These are phyloP conservation scores for Cenchrus purpureus DNA, from an alignment of 176 grass and related monocot species.

Conservation along the genomic window DNA sequence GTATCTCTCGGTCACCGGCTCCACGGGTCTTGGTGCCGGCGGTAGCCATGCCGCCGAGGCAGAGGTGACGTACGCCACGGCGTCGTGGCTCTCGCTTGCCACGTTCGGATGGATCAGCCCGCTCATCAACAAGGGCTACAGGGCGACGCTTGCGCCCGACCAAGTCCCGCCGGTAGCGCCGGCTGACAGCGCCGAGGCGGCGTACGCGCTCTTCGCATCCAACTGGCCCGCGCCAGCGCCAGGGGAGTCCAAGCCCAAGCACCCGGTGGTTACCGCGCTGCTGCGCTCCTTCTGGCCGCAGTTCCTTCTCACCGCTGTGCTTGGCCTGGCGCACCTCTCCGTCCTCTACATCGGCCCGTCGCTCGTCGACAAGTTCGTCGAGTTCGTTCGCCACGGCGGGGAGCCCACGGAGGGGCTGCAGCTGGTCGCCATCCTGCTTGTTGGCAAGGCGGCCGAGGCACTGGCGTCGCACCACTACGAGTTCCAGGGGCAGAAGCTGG, in stretches of 20 bases:
- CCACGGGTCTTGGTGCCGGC: conserved; percentile 14
- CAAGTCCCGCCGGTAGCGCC: conserved; percentile 58
- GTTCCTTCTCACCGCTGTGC: conserved; percentile 47
- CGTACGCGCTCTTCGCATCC: conserved; percentile 49
- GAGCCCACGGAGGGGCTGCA: conserved; percentile 36
- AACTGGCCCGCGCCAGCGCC: conserved; percentile 51
- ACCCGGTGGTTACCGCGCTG: conserved; percentile 43
- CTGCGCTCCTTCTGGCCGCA: conserved; percentile 71
- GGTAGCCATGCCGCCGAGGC: neutral
- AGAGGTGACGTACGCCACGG: conserved; percentile 46
- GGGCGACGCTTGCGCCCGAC: neutral
- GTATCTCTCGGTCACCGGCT: conserved; percentile 24
- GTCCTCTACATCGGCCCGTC: conserved; percentile 86
- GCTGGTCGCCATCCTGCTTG: conserved; percentile 52
- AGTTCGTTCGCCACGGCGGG: conserved; percentile 45
- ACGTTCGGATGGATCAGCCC: conserved; percentile 67
- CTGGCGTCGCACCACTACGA: conserved; percentile 70
- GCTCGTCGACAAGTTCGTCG: conserved; percentile 61
- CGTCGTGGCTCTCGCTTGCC: conserved; percentile 56
- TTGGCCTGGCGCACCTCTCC: conserved; percentile 53
- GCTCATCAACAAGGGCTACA: conserved; percentile 61
- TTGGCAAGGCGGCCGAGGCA: conserved; percentile 60
- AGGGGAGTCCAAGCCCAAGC: neutral
- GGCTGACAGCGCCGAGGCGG: conserved; percentile 39
- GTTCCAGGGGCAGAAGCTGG: conserved; percentile 68